Percentiles rank a stretch among this genome's conserved stretches.
Evolutionary conservation across 371 early-diverging fungal genomes (phyloP).

Genomic region (Dinochytrium kinnereticum): DNA sequence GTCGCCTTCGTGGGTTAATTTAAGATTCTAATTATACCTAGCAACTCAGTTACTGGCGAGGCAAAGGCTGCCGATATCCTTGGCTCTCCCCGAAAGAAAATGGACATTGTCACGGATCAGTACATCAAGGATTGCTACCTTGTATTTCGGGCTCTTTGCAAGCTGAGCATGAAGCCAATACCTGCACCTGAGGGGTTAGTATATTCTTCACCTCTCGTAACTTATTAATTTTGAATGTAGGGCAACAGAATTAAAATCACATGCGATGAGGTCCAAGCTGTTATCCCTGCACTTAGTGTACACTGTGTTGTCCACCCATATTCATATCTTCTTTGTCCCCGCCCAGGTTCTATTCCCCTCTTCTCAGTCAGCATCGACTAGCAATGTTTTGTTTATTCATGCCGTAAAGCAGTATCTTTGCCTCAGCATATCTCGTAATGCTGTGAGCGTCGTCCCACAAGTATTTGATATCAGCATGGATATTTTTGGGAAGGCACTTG

Average conservation of each 20-base stretch:
- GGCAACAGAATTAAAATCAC: constrained; percentile 57
- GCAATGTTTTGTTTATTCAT: constrained; percentile 63
- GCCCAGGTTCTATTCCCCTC: constrained; percentile 44
- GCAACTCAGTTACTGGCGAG: constrained; percentile 14
- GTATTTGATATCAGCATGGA: constrained; percentile 84
- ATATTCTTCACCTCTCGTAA: background rate
- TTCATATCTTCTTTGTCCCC: constrained; percentile 47
- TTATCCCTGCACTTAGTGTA: constrained; percentile 63
- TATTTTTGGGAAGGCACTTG: constrained; percentile 78
- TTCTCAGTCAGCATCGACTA: constrained; percentile 21
- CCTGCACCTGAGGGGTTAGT: constrained; percentile 55
- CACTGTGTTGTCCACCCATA: constrained; percentile 56
- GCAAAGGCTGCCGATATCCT: background rate
- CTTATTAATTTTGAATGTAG: constrained; percentile 1
- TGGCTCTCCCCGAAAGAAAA: background rate
- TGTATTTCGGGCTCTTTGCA: constrained; percentile 91
- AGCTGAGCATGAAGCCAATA: constrained; percentile 82
- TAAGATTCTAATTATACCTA: background rate
- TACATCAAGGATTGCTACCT: constrained; percentile 81
- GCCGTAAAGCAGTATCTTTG: constrained; percentile 85
- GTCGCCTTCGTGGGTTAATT: background rate
- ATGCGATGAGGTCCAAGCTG: constrained; percentile 62
- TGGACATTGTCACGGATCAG: constrained; percentile 32
- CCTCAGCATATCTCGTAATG: constrained; percentile 78
- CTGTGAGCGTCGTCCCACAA: constrained; percentile 75